Conservation (phyloP, 305 asterid genomes). For the Rubia tinctorum region DNA sequence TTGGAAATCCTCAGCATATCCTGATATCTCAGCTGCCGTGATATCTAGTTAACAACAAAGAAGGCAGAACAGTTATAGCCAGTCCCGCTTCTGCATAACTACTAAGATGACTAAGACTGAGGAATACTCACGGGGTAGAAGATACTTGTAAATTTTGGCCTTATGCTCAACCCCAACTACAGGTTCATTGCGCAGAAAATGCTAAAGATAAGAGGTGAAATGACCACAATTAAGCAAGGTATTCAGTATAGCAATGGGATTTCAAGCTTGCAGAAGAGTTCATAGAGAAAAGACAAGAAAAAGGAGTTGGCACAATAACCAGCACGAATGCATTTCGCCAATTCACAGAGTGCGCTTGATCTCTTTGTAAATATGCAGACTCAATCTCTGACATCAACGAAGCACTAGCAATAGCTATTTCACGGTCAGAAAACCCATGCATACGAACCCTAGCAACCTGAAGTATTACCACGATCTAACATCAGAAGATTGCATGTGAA, state of each 20-base stretch:
- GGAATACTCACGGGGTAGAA: constrained; percentile 75
- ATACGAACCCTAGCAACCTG: constrained; percentile 90
- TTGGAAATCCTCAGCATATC: constrained; percentile 63
- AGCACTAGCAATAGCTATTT: constrained; percentile 74
- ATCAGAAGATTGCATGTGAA: constrained; percentile 34
- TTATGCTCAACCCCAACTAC: constrained; percentile 90
- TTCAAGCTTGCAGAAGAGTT: constrained; percentile 1
- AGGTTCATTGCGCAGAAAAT: constrained; percentile 90
- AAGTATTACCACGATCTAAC: constrained; percentile 19
- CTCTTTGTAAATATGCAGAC: constrained; percentile 91
- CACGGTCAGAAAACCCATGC: constrained; percentile 95
- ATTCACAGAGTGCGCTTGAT: constrained; percentile 83
- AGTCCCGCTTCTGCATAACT: constrained; percentile 5
- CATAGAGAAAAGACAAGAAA: constrained; percentile 7
- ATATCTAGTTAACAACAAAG: constrained; percentile 47
- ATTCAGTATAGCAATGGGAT: constrained; percentile 4
- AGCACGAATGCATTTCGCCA: constrained; percentile 87
- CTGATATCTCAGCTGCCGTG: constrained; percentile 78
- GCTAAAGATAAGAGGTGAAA: constrained; percentile 45
- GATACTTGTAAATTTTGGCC: constrained; percentile 90
- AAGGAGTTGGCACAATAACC: constrained; percentile 26
- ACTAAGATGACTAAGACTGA: constrained; percentile 4
- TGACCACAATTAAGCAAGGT: constrained; percentile 22
- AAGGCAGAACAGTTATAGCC: constrained; percentile 11
- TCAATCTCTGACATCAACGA: constrained; percentile 89